Evolutionary conservation across 352 stramenopile genomes (phyloP), one percentile per base, ranked within the genome.

Genomic region (Aphanomyces astaci): DNA sequence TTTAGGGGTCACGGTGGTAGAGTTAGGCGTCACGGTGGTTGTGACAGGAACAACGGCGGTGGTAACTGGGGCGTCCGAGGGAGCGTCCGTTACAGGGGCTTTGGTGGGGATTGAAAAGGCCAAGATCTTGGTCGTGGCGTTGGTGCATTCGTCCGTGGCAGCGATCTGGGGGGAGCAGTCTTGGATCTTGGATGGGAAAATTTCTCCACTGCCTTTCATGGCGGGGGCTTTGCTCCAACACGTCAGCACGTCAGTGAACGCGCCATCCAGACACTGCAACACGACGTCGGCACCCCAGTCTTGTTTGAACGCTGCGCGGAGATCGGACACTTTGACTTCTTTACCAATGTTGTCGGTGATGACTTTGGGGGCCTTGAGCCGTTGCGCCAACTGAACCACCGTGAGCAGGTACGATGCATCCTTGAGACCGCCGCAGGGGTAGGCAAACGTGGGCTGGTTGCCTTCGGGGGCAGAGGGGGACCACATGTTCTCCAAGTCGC

Each of bases 401-500:
- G 56, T 51, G 15, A 27, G 31, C 9, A 64, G 43, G 56, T 64
- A 64, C 56, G 56, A 2, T 3, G 27, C 24, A 10, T 64, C 56
- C 11, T 64, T 28, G n/a, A 64, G 43, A 3, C 56, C 56, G n/a
- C 56, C 56, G 24, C 56, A 64, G 30, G 56, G 56, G 28, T 64
- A 64, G n/a, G 30, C 56, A 64, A 64, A 64, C 30, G 4, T 51
- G 33, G 2, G 2, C 1, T 51, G 30, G 27, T 64, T 30, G 2
- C 4, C 10, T 19, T 2, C 1, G 2, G 56, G 56, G 2, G 31
- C 4, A 4, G 17, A 27, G 9, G 56, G 33, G 28, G 31, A 24
- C 56, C 56, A 64, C 56, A 64, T 64, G 56, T 64, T 13, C 7
- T 51, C 56, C 4, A 64, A 30, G 56, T 64, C 31, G 5, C 56